These are phyloP conservation scores for Quercus gilva DNA, from an alignment of 306 rosid species.

Conservation along the genomic window DNA sequence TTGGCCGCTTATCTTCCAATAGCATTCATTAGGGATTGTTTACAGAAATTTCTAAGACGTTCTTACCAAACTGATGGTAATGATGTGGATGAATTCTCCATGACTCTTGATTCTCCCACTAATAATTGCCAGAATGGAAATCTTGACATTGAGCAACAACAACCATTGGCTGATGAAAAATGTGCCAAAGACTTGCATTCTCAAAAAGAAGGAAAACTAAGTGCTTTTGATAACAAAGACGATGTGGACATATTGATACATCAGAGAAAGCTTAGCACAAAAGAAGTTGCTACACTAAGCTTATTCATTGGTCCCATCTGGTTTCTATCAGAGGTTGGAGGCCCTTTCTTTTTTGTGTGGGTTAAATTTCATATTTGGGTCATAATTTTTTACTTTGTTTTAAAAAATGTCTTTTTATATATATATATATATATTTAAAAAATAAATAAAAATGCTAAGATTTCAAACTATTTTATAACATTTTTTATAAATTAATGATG, in stretches of 20 bases:
- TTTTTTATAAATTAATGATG: too few relatives aligned
- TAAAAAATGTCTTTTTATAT: too few relatives aligned
- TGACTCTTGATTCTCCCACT: not conserved
- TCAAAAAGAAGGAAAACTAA: constrained; percentile 11
- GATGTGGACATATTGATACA: constrained; percentile 10
- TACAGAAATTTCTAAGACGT: not conserved
- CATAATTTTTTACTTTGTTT: too few relatives aligned
- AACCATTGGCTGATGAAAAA: not conserved
- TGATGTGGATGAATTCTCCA: not conserved
- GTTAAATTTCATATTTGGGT: too few relatives aligned
- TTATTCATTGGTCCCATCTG: constrained; percentile 30
- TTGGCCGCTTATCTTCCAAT: constrained; percentile 28
- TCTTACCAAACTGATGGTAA: not conserved
- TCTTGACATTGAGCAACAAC: constrained; percentile 20
- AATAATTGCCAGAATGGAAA: not conserved
- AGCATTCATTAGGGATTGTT: constrained; percentile 25
- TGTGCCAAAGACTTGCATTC: not conserved
- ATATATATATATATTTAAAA: too few relatives aligned
- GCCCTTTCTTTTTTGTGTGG: too few relatives aligned
- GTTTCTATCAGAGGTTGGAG: constrained; percentile 30
- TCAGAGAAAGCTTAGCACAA: constrained; percentile 9
- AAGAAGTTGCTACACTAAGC: constrained; percentile 23
- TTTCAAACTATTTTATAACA: too few relatives aligned
- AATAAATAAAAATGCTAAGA: too few relatives aligned
- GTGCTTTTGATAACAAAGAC: not conserved